Base-by-base conservation (phyloP, 192 early-diverging fungal species). In the Spizellomyces sp. region DNA sequence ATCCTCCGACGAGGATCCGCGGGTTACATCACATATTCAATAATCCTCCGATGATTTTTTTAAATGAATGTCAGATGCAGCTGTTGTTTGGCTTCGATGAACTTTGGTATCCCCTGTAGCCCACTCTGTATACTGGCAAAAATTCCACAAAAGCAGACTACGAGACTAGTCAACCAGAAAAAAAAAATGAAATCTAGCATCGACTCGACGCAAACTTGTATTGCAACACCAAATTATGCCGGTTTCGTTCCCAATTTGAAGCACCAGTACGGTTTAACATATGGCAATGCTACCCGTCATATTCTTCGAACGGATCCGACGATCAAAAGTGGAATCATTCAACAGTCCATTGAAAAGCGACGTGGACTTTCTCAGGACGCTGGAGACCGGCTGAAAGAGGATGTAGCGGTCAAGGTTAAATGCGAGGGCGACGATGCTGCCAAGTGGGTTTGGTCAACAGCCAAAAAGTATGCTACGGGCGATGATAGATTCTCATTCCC, bases 401-500 rank as follows among this genome's bases (percentile, higher is more conserved):
- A 17, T 61, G 59, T 41, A 27, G 14, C 4, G 1, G 59, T 14
- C n/a, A 61, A 61, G 59, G 12, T 12, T 1, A 61, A 41, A 57
- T 42, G 58, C 8, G 45, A 21, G 56, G 42, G 62, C 22, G 19
- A 48, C 27, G 69, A 64, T 21, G 63, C 67, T n/a, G 69, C 76
- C 14, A 75, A 77, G 55, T 74, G 77, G 45, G 69, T 80, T 19
- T 85, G 84, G 83, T 75, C 78, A 62, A 46, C 67, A 8, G 66
- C 52, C 5, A 77, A 73, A 42, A 81, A 79, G 59, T 82, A 81
- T 66, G 81, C 84, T 7, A 86, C 84, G 9, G 81, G 78, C 14
- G 84, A 86, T 74, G 81, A 83, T 64, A 52, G 84, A 19, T 86
- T 86, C 61, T 81, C 81, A 22, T 86, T 86, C 64, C 84, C 84